phyloP scores from a whole-genome alignment of 2,329 filamentous ascomycete species.

The Cladosporium oxysporum region DNA sequence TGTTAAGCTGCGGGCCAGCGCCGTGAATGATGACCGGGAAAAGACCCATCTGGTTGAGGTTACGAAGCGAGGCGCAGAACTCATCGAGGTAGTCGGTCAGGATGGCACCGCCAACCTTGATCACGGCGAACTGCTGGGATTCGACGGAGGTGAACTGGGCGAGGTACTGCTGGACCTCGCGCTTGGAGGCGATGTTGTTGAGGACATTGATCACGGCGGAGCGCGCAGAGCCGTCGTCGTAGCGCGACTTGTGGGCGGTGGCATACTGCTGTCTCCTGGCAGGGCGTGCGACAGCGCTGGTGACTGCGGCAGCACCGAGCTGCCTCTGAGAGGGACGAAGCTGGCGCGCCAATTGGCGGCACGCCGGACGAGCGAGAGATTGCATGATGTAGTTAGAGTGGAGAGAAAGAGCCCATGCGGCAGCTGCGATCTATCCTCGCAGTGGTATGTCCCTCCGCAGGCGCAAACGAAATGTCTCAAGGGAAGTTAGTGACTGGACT shows the following conservation, averaged over 20 bases:
- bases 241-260: slow-evolving; percentile 34
- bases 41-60: slow-evolving; percentile 91
- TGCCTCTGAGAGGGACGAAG: slow-evolving; percentile 19
- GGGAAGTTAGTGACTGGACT: background rate
- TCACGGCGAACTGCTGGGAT: slow-evolving; percentile 95
- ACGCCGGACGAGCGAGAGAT: slow-evolving; percentile 22
- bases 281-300: slow-evolving; percentile 12
- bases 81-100: slow-evolving; percentile 92
- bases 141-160: slow-evolving; percentile 96
- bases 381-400: slow-evolving; percentile 17
- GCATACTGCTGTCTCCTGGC: slow-evolving; percentile 24
- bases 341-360: slow-evolving; percentile 22
- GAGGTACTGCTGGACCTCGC: slow-evolving; percentile 95
- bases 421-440: slow-evolving; percentile 13
- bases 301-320: slow-evolving; percentile 13
- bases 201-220: slow-evolving; percentile 86
- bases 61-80: slow-evolving; percentile 82
- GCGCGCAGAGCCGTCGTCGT: slow-evolving; percentile 63
- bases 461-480: background rate
- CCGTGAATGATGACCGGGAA: slow-evolving; percentile 96
- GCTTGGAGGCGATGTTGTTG: slow-evolving; percentile 93
- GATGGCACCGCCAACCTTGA: slow-evolving; percentile 97
- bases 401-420: slow-evolving; percentile 20
- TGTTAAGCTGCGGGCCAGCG: slow-evolving; percentile 92
- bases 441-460: background rate